Evolutionary conservation across 176 grass and related monocot genomes (phyloP).

Genomic region (Canna indica): DNA sequence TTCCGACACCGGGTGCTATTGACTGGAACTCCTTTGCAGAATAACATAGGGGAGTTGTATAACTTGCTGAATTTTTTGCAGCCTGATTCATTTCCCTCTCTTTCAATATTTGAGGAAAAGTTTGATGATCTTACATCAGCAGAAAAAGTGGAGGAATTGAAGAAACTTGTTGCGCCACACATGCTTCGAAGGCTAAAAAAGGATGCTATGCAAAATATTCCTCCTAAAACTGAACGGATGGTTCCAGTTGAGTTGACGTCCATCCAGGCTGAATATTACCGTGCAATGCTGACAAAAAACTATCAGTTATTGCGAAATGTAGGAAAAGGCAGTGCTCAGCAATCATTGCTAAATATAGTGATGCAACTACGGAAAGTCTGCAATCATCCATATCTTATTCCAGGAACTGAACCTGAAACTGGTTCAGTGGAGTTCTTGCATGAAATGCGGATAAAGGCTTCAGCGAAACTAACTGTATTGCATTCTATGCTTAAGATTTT

Average conservation of each 20-base stretch:
- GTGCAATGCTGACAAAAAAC: constrained; percentile 97
- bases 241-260: constrained; percentile 92
- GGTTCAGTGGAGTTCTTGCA: constrained; percentile 82
- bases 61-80: constrained; percentile 95
- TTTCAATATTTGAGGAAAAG: constrained; percentile 83
- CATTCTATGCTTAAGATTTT: constrained; percentile 95
- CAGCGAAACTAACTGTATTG: constrained; percentile 75
- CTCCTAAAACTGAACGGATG: constrained; percentile 90
- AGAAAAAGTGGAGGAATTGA: constrained; percentile 95
- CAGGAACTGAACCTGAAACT: constrained; percentile 93
- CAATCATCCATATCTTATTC: constrained; percentile 98
- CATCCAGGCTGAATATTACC: constrained; percentile 95
- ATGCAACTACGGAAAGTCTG: constrained; percentile 99
- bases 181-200: constrained; percentile 95
- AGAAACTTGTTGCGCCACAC: constrained; percentile 98
- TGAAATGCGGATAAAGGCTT: constrained; percentile 98
- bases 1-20: constrained; percentile 94
- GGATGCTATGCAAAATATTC: constrained; percentile 97
- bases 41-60: constrained; percentile 99
- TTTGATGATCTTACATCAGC: constrained; percentile 93
- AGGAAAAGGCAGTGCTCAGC: constrained; percentile 69
- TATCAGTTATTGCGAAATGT: constrained; percentile 83
- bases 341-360: constrained; percentile 94
- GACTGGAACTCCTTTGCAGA: constrained; percentile 94
- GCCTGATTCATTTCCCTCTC: constrained; percentile 85